These are phyloP conservation scores for Aechmea fasciata DNA, from an alignment of 176 grass and related monocot species.

Conservation along the genomic window DNA sequence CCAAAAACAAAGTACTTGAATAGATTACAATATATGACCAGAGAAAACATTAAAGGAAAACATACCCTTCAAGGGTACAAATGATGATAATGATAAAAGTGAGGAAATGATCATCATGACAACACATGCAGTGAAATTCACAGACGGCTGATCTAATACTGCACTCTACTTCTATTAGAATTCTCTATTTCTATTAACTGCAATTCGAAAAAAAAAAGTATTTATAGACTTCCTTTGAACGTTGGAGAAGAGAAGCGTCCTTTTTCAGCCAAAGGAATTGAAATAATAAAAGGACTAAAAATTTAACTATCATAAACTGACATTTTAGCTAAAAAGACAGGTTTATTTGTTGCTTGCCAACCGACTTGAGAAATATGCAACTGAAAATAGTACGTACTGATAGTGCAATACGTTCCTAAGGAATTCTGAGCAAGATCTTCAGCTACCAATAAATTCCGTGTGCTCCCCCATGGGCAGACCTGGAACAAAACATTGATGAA, in stretches of 20 bases:
- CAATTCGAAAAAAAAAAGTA: neutral
- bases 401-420: slow-evolving; percentile 23
- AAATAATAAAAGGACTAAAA: neutral
- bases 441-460: slow-evolving; percentile 20
- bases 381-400: slow-evolving; percentile 22
- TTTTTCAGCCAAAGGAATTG: neutral
- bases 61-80: too few relatives aligned
- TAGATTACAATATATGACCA: too few relatives aligned
- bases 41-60: too few relatives aligned
- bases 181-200: too few relatives aligned
- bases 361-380: neutral
- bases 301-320: neutral
- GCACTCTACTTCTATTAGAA: too few relatives aligned
- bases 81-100: too few relatives aligned
- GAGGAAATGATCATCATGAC: too few relatives aligned
- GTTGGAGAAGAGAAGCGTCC: neutral
- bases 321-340: neutral
- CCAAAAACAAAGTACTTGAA: too few relatives aligned
- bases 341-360: neutral
- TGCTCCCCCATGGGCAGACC: slow-evolving; percentile 17
- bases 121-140: too few relatives aligned
- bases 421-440: slow-evolving; percentile 11
- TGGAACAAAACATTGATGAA: slow-evolving; percentile 16
- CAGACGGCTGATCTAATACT: too few relatives aligned
- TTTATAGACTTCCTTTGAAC: neutral